A percentile compares a stretch with the other conserved stretches of the same genome.
These are phyloP conservation scores for Cystoisospora suis DNA, from an alignment of 169 alveolate genomes.

Conservation along the genomic window DNA sequence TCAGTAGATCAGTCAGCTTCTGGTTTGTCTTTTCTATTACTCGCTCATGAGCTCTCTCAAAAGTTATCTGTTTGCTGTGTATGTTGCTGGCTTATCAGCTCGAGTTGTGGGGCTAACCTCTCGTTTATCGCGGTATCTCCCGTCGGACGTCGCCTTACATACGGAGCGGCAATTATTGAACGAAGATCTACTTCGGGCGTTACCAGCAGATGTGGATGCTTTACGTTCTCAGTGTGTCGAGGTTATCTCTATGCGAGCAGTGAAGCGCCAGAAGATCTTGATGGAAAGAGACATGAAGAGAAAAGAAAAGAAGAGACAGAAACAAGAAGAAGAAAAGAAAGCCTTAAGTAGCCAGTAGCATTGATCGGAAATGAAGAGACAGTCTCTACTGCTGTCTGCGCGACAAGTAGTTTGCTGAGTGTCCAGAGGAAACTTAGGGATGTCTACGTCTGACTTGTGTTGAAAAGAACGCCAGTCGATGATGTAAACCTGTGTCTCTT, in stretches of 20 bases:
- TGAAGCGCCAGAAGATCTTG: background rate
- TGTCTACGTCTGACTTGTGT: no score
- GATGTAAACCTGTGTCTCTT: no score
- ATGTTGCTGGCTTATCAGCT: background rate
- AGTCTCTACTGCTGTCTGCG: no score
- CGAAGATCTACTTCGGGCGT: constrained; percentile 7
- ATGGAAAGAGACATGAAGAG: background rate
- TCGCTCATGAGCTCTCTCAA: no score
- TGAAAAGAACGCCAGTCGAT: no score
- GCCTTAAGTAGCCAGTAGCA: no score
- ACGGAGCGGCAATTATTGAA: background rate
- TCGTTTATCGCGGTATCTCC: constrained; percentile 1
- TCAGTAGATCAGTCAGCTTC: no score
- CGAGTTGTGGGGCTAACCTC: constrained; percentile 23
- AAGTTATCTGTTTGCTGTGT: no score
- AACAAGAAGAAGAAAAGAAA: background rate
- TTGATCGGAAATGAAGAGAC: no score
- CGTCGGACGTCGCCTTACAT: background rate
- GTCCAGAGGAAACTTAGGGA: no score
- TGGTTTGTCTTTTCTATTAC: no score
- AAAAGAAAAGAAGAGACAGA: background rate
- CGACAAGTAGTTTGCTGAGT: no score
- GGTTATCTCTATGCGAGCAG: background rate
- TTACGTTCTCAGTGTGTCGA: background rate
- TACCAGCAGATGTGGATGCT: background rate